Evolutionary conservation across 2,329 filamentous ascomycete species (phyloP).

Genomic region (Aureobasidium sp.): DNA sequence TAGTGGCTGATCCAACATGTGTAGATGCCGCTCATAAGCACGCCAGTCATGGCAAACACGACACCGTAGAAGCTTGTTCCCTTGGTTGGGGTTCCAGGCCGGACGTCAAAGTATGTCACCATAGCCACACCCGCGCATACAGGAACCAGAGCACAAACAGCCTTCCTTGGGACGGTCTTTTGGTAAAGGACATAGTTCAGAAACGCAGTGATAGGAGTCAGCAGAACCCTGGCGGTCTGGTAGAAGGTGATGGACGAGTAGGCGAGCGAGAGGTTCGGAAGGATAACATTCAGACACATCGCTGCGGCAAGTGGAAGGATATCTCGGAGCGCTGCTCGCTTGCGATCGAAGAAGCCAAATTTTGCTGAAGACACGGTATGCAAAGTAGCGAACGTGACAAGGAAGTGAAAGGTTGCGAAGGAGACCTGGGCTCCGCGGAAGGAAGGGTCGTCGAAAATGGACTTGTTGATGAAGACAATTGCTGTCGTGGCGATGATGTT

Average conservation of each 20-base stretch:
- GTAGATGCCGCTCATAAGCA: constrained; percentile 60
- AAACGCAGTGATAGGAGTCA: constrained; percentile 58
- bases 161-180: constrained; percentile 48
- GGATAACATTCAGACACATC: constrained; percentile 63
- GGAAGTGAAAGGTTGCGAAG: constrained; percentile 66
- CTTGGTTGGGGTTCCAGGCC: constrained; percentile 35
- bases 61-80: constrained; percentile 55
- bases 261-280: constrained; percentile 61
- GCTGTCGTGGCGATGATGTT: constrained; percentile 18
- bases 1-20: constrained; percentile 63
- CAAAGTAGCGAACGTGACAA: constrained; percentile 58
- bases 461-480: constrained; percentile 19
- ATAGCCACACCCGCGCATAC: constrained; percentile 59
- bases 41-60: constrained; percentile 56
- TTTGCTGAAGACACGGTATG: constrained; percentile 52
- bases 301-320: constrained; percentile 59
- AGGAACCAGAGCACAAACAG: constrained; percentile 49
- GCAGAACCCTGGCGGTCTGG: constrained; percentile 60
- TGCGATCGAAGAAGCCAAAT: constrained; percentile 54
- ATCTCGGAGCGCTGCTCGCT: constrained; percentile 47
- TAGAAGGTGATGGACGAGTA: constrained; percentile 65
- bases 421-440: constrained; percentile 24
- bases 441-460: constrained; percentile 16
- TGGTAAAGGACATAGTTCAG: constrained; percentile 59
- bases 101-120: constrained; percentile 63